Percentiles rank a stretch among this genome's conserved stretches.
Conservation (phyloP, 2,329 filamentous ascomycete genomes). For the Botryosphaeria agaves region DNA sequence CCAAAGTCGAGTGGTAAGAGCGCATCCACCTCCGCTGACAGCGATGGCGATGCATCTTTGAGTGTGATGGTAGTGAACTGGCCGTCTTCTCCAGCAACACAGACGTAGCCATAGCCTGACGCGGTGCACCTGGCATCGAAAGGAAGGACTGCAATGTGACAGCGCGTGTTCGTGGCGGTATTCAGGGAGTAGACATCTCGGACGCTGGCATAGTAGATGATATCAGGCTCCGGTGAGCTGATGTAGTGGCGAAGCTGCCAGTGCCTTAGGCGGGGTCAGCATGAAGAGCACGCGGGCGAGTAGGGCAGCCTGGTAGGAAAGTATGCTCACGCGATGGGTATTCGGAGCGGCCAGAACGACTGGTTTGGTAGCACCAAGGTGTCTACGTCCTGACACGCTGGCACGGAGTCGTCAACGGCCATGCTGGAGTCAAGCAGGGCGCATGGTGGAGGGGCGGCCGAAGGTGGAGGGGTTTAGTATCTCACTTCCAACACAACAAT, state of each 20-base stretch:
- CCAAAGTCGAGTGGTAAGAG: constrained; percentile 36
- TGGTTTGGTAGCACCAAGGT: constrained; percentile 25
- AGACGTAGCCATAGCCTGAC: constrained; percentile 76
- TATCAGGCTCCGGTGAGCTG: constrained; percentile 57
- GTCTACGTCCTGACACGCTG: constrained; percentile 20
- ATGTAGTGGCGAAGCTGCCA: constrained; percentile 85
- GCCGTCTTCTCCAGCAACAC: constrained; percentile 71
- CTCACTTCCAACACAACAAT: not conserved
- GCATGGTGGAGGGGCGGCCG: not conserved
- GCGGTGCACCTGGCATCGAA: constrained; percentile 66
- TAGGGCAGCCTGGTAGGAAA: constrained; percentile 13
- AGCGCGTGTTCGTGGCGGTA: constrained; percentile 52
- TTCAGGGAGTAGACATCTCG: constrained; percentile 40
- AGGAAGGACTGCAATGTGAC: constrained; percentile 52
- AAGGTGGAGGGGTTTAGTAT: not conserved
- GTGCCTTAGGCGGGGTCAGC: constrained; percentile 42
- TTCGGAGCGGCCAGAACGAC: constrained; percentile 29
- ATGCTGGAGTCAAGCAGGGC: not conserved
- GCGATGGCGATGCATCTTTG: constrained; percentile 18
- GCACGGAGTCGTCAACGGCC: not conserved
- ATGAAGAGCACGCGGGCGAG: constrained; percentile 10
- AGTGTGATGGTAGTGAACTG: constrained; percentile 70
- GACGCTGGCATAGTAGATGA: constrained; percentile 73
- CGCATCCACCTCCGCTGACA: constrained; percentile 36
- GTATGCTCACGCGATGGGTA: constrained; percentile 26